These are phyloP conservation scores for Ilex asprella DNA, from an alignment of 257 asterid species.

Conservation along the genomic window DNA sequence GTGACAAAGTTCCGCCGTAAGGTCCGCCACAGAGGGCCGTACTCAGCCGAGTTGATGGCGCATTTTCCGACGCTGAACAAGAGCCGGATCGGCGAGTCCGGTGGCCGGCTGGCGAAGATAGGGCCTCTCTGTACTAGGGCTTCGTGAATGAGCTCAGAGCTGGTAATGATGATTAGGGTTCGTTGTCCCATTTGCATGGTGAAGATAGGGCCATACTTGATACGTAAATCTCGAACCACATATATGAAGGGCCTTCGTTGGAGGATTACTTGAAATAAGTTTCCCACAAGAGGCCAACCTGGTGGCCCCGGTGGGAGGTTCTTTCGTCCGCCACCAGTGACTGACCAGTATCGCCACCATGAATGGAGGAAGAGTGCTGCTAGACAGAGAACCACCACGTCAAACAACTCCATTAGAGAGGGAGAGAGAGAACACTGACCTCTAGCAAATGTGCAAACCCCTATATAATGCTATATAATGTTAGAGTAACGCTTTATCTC, in stretches of 20 bases:
- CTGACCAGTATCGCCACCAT: slow-evolving; percentile 73
- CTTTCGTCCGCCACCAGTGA: slow-evolving; percentile 27
- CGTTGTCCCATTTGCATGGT: slow-evolving; percentile 97
- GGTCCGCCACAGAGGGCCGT: slow-evolving; percentile 91
- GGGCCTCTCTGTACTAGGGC: slow-evolving; percentile 78
- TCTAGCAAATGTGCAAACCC: too few species aligned
- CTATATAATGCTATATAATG: too few species aligned
- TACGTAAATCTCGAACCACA: slow-evolving; percentile 64
- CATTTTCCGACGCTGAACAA: slow-evolving; percentile 87
- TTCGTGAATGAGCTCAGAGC: slow-evolving; percentile 81
- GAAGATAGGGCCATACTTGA: slow-evolving; percentile 82
- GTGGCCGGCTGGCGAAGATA: slow-evolving; percentile 78
- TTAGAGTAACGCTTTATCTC: too few species aligned
- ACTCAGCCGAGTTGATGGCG: slow-evolving; percentile 91
- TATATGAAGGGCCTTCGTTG: slow-evolving; percentile 71
- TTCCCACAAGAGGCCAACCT: slow-evolving; percentile 97
- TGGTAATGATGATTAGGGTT: slow-evolving; percentile 60
- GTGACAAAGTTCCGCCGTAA: slow-evolving; percentile 89
- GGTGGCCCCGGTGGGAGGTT: slow-evolving; percentile 95
- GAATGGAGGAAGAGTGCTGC: slow-evolving; percentile 35
- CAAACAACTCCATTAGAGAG: slow-evolving; percentile 39
- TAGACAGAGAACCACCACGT: slow-evolving; percentile 29
- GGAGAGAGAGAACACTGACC: background rate
- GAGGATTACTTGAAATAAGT: slow-evolving; percentile 75
- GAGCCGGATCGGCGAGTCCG: slow-evolving; percentile 86